Evolutionary conservation across 1,284 basidiomycete species (phyloP).

Genomic region (Ganoderma meredithae): DNA sequence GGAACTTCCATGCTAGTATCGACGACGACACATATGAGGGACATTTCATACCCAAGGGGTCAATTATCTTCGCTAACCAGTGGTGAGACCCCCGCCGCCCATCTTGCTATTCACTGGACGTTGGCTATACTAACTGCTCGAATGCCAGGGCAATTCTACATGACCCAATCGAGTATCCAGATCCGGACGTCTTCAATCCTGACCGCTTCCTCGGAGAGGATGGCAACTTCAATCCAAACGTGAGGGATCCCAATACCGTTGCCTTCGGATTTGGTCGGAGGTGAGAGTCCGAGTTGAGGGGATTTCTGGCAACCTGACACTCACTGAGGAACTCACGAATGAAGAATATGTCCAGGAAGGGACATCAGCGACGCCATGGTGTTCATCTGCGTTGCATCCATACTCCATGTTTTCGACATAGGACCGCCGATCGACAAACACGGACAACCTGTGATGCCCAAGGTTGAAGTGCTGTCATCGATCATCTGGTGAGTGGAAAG

Average conservation of each 20-base stretch:
- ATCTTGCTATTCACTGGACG: background rate
- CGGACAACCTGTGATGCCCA: background rate
- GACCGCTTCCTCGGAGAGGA: background rate
- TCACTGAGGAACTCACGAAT: background rate
- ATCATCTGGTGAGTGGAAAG: background rate
- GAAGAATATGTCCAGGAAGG: background rate
- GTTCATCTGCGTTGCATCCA: background rate
- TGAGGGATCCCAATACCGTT: background rate
- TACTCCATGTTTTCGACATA: background rate
- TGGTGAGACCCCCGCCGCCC: background rate
- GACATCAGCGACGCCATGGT: background rate
- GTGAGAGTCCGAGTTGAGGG: background rate
- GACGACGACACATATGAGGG: constrained; percentile 22
- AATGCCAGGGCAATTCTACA: background rate
- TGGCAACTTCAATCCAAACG: background rate
- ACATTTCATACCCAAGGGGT: background rate
- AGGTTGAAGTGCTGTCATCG: background rate
- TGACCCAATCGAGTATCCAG: background rate
- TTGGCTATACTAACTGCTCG: background rate
- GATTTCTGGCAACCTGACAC: background rate
- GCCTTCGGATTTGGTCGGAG: background rate
- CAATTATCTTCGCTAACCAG: background rate
- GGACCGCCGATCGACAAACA: background rate
- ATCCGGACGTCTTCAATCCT: background rate
- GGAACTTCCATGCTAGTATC: constrained; percentile 22